These are phyloP conservation scores for Allomyces javanicus DNA, from an alignment of 192 early-diverging fungal genomes.

Conservation along the genomic window DNA sequence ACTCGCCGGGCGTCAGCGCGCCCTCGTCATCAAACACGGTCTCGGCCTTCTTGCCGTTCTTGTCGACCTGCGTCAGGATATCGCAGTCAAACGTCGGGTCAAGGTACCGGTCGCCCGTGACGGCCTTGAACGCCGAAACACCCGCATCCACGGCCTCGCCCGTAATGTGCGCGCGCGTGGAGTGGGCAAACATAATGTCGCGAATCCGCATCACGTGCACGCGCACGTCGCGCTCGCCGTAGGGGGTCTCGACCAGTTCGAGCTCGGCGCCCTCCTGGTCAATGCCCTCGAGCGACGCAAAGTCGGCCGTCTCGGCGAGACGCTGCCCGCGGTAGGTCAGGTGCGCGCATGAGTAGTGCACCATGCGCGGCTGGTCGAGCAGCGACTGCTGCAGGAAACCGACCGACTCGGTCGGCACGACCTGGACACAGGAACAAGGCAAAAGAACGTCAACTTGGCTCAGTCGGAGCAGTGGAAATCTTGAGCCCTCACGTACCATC, in stretches of 20 bases:
- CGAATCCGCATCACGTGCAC: slow-evolving; percentile 73
- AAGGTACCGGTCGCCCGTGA: slow-evolving; percentile 20
- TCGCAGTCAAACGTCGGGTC: not conserved
- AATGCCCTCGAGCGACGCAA: slow-evolving; percentile 47
- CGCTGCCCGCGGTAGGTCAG: slow-evolving; percentile 48
- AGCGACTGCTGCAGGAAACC: slow-evolving; percentile 74
- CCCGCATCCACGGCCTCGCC: slow-evolving; percentile 52
- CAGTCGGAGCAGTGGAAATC: not conserved
- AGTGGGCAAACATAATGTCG: slow-evolving; percentile 63
- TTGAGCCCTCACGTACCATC: not conserved
- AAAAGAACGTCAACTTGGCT: not conserved
- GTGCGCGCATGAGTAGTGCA: slow-evolving; percentile 82
- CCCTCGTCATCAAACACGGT: slow-evolving; percentile 13
- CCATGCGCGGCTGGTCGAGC: slow-evolving; percentile 63
- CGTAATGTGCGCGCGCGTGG: slow-evolving; percentile 27
- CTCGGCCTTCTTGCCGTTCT: slow-evolving; percentile 10
- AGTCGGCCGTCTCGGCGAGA: slow-evolving; percentile 61
- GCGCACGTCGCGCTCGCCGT: slow-evolving; percentile 82
- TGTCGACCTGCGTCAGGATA: slow-evolving; percentile 5
- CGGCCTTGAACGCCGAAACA: slow-evolving; percentile 42
- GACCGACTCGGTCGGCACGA: slow-evolving; percentile 50
- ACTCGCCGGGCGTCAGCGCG: slow-evolving; percentile 5
- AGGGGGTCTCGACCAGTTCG: slow-evolving; percentile 49
- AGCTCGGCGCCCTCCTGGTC: slow-evolving; percentile 45
- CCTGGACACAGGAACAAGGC: slow-evolving; percentile 13